Base-by-base conservation (phyloP, 768 basidiomycete genomes). In the Tylopilus cervinicoccineus region DNA sequence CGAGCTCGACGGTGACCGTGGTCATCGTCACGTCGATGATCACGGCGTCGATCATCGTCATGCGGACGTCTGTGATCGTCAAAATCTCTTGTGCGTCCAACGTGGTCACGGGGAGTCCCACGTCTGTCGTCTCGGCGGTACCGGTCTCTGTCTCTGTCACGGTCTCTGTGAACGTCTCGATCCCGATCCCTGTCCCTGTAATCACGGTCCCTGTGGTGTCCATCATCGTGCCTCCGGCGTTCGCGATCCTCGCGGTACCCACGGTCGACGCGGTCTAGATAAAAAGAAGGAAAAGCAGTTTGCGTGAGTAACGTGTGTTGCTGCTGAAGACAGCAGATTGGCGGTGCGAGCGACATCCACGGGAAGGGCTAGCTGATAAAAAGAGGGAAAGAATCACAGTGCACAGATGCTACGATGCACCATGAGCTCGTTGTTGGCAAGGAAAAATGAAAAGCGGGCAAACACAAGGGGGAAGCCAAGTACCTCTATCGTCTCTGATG, bases 181-280 rank as follows among this genome's bases (percentile, higher is more conserved):
- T 76, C 71, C 33, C 73, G 56, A 51, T 82, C 80, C 34, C 72
- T 57, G 50, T 82, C 81, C 37, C 72, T 67, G 57, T 72, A 68
- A 41, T 81, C 81, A 38, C 80, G 71, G 49, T 79, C 74, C 31
- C 77, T 70, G 54, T 77, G 74, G 45, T 73, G 73, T 48, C 74
- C 75, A 26, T 80, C 69, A 45, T 79, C 83, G 52, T 84, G 82
- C 55, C 84, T 77, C 53, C 84, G 76, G 40, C 83, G 77, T 44
- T 83, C 75, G 55, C 86, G 79, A 65, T 87, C 80, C 52, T 72
- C 70, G 45, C 82, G 77, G 59, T 81, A 83, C 57, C 79, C 79
- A 55, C 84, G 83, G 61, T 63, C 62, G 38, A 38, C 17, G 19
- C 62, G 61, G 47, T 81, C 79, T 70, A 72, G 60, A 68, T 64